Conservation (phyloP, 352 stramenopile genomes). For the Pythium volutum region DNA sequence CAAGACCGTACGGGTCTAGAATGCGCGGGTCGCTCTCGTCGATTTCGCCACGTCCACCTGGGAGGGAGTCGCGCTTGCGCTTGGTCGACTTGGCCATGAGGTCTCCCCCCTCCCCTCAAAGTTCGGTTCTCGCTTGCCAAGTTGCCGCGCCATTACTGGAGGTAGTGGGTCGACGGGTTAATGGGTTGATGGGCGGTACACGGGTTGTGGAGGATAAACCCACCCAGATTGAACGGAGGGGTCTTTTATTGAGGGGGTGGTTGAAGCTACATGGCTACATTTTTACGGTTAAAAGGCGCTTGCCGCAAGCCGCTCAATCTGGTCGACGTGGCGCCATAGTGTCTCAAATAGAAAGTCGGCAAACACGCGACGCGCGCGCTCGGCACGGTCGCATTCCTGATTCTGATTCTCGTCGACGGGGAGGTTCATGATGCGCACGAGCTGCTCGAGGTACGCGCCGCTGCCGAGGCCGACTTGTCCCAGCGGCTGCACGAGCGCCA, state of each 20-base stretch:
- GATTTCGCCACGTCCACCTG: background rate
- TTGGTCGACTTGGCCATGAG: slow-evolving; percentile 31
- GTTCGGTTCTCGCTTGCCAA: background rate
- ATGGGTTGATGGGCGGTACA: background rate
- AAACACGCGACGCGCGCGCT: slow-evolving; percentile 12
- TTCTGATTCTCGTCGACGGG: background rate
- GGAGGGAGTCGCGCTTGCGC: slow-evolving; percentile 45
- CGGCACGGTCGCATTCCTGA: background rate
- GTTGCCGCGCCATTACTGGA: background rate
- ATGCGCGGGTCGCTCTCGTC: slow-evolving; percentile 32
- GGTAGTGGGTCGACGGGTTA: background rate
- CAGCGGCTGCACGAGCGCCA: slow-evolving; percentile 10
- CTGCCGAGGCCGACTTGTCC: background rate
- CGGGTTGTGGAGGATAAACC: background rate
- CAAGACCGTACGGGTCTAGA: slow-evolving; percentile 55
- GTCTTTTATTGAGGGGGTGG: background rate
- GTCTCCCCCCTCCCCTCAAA: background rate
- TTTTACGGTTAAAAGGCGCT: background rate
- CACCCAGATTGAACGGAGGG: background rate
- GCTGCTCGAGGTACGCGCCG: background rate
- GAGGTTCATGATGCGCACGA: slow-evolving; percentile 11
- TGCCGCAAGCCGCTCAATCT: slow-evolving; percentile 7
- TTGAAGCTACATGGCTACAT: slow-evolving; percentile 10
- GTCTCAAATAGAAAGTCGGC: slow-evolving; percentile 22
- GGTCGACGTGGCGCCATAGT: slow-evolving; percentile 10